Base-by-base conservation (phyloP, 2,329 filamentous ascomycete genomes). In the Malbranchea zuffiana region DNA sequence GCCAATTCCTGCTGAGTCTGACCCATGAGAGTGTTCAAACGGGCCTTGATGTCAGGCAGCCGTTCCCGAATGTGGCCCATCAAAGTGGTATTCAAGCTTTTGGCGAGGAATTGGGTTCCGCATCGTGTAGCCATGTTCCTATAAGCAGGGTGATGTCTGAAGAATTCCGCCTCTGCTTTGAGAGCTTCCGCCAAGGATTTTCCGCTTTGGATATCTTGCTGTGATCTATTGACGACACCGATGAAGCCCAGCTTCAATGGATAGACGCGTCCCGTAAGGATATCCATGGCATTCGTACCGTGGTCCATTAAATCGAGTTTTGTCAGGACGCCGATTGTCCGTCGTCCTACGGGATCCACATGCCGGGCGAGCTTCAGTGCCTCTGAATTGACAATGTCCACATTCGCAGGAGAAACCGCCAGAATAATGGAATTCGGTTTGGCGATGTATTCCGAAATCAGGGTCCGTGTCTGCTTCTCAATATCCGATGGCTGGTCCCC, bases 261-360 rank as follows among this genome's bases (percentile, higher is more conserved):
- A 60, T 98, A 98, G 3, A 98, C 90, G 17, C 90, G 80, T 3
- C 90, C 90, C 5, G 88, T 92, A n/a, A 98, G 72, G 49, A 98
- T 98, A 54, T 98, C 90, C 50, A 98, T 71, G 11, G 90, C 90
- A 54, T 98, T 96, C 40, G 90, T 98, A 45, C 90, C 90, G 55
- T 98, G 88, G 55, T 98, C 90, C 90, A 98, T 98, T 40, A 98
- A 68, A 58, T 98, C 90, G 46, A 98, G 69, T 66, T 98, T 98
- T 43, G 90, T 96, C 42, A 98, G 71, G 40, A 98, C 88, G 53
- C 90, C 90, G 55, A 98, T 96, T 13, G 90, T 98, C 57, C 90
- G 77, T 60, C 84, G 78, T 45, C 90, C 90, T 60, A 94, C 79
- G 2, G 90, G 82, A 61, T 98, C 90, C 37, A 98, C 90, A 75